phyloP scores from a whole-genome alignment of 2,329 filamentous ascomycete species.

The Gyromitra esculenta region DNA sequence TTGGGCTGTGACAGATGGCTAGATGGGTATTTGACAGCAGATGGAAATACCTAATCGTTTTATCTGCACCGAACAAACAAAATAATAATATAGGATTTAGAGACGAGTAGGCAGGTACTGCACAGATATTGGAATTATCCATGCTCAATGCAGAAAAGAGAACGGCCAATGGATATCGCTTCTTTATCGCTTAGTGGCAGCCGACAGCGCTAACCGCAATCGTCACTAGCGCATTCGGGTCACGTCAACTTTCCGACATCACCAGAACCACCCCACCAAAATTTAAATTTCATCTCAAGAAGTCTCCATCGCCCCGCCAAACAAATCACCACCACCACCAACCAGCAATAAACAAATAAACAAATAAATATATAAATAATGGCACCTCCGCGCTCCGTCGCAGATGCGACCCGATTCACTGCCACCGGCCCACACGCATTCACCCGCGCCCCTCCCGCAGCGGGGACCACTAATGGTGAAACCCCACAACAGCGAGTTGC shows the following conservation, averaged over 20 bases:
- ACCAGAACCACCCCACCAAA: conserved; percentile 30
- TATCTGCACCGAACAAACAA: background rate
- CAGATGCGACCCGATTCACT: conserved; percentile 82
- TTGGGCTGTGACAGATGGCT: background rate
- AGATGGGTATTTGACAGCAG: background rate
- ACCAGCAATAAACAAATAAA: background rate
- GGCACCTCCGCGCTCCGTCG: conserved; percentile 71
- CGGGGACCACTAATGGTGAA: conserved; percentile 58
- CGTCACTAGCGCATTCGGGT: conserved; percentile 4
- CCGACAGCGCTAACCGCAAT: conserved; percentile 13
- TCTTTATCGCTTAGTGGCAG: conserved; percentile 18
- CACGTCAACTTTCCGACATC: conserved; percentile 38
- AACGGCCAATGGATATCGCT: conserved; percentile 8
- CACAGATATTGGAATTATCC: conserved; percentile 1
- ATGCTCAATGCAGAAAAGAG: background rate
- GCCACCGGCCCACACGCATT: conserved; percentile 76
- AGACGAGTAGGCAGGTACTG: background rate
- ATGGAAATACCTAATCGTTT: background rate
- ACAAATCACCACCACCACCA: conserved; percentile 21
- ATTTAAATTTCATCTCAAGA: conserved; percentile 3
- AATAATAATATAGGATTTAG: background rate
- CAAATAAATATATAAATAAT: conserved; percentile 60
- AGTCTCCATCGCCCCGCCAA: background rate
- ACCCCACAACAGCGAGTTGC: conserved; percentile 67
- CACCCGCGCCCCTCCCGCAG: conserved; percentile 64